Conservation (phyloP, 2,329 filamentous ascomycete genomes). For the Xylariaceae sp. region DNA sequence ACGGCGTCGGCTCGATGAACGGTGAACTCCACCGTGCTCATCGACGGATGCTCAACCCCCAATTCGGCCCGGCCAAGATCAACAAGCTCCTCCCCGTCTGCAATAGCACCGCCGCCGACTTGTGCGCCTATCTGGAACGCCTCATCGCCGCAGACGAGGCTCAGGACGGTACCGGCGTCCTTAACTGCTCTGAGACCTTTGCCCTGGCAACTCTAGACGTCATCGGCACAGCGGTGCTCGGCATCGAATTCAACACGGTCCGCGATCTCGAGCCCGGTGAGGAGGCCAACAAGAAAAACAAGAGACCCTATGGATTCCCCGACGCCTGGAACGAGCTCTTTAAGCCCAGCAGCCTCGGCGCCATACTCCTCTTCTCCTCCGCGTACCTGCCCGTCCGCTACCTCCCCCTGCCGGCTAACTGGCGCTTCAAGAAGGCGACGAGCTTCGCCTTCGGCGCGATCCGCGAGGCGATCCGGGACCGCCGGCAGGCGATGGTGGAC, state of each 20-base stretch:
- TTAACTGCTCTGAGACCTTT: slow-evolving; percentile 7
- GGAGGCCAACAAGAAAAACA: neutral
- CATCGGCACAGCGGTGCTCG: slow-evolving; percentile 5
- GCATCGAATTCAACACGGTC: slow-evolving; percentile 3
- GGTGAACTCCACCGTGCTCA: slow-evolving; percentile 7
- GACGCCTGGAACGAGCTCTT: slow-evolving; percentile 9
- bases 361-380: slow-evolving; percentile 6
- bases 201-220: slow-evolving; percentile 7
- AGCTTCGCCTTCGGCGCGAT: slow-evolving; percentile 4
- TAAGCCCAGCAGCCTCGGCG: slow-evolving; percentile 3
- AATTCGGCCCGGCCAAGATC: neutral
- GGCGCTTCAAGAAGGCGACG: slow-evolving; percentile 6
- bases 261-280: neutral
- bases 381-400: slow-evolving; percentile 7
- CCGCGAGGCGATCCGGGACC: slow-evolving; percentile 4
- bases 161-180: slow-evolving; percentile 2
- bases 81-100: neutral
- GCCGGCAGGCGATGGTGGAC: slow-evolving; percentile 1
- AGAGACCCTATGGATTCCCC: slow-evolving; percentile 4
- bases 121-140: slow-evolving; percentile 6
- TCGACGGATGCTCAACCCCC: slow-evolving; percentile 8
- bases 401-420: slow-evolving; percentile 7
- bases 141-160: slow-evolving; percentile 2
- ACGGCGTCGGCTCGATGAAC: slow-evolving; percentile 7
- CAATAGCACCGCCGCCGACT: neutral